phyloP scores from a whole-genome alignment of 148 eudicot genomes.

The Arctostaphylos glauca region DNA sequence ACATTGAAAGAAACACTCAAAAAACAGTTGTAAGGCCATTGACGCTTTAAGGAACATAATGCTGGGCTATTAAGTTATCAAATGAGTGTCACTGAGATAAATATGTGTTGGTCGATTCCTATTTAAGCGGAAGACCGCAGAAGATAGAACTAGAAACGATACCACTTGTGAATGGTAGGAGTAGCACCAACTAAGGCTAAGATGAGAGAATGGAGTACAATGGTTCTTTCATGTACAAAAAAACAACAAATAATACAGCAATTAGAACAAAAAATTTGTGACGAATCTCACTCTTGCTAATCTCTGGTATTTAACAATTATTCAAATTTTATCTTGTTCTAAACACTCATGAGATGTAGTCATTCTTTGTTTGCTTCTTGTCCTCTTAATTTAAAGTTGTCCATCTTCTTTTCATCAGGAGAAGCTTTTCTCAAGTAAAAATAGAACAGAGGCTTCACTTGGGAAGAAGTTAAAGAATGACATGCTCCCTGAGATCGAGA shows the following conservation, averaged over 20 bases:
- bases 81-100: background rate
- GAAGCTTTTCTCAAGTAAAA: constrained; percentile 80
- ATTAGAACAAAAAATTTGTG: background rate
- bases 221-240: constrained; percentile 2
- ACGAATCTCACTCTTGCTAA: background rate
- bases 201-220: background rate
- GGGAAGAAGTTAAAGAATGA: constrained; percentile 90
- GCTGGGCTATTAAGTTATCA: background rate
- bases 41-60: too few relatives aligned
- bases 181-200: background rate
- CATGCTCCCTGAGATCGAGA: constrained; percentile 94
- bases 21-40: too few relatives aligned
- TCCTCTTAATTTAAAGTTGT: constrained; percentile 4
- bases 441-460: constrained; percentile 80
- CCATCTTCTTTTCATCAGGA: constrained; percentile 49
- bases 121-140: background rate
- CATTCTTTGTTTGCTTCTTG: background rate
- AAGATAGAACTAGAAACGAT: background rate
- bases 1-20: background rate
- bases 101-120: background rate
- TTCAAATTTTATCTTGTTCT: background rate
- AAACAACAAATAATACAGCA: background rate
- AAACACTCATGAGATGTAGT: background rate
- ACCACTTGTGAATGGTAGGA: background rate
- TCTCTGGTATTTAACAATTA: background rate